These are phyloP conservation scores for Glycine latifolia DNA, from an alignment of 306 rosid genomes.

Conservation along the genomic window DNA sequence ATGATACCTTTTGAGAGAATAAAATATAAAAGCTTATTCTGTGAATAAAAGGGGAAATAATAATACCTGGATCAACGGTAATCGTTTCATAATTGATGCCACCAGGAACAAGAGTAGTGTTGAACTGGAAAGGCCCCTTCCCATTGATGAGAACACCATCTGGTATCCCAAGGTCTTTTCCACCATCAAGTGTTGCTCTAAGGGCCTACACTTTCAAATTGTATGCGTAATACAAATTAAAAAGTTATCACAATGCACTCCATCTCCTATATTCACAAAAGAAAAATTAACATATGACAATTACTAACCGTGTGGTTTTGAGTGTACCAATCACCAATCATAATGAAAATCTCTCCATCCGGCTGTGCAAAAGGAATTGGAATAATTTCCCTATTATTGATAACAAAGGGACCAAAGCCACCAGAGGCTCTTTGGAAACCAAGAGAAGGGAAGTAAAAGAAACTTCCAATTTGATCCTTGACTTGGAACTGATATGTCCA, in stretches of 20 bases:
- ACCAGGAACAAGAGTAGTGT: slow-evolving; percentile 74
- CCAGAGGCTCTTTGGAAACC: slow-evolving; percentile 87
- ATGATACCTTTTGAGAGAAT: background rate
- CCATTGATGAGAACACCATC: slow-evolving; percentile 97
- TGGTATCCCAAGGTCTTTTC: slow-evolving; percentile 80
- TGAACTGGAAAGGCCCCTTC: slow-evolving; percentile 88
- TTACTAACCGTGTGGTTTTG: slow-evolving; percentile 71
- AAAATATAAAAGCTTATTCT: background rate
- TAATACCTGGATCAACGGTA: slow-evolving; percentile 77
- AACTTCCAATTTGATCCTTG: slow-evolving; percentile 98
- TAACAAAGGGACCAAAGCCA: slow-evolving; percentile 81
- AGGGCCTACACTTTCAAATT: slow-evolving; percentile 58
- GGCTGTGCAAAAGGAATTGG: slow-evolving; percentile 76
- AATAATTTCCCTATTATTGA: slow-evolving; percentile 66
- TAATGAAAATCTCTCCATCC: slow-evolving; percentile 70
- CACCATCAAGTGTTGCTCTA: slow-evolving; percentile 66
- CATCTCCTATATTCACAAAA: slow-evolving; percentile 21
- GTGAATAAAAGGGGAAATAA: background rate
- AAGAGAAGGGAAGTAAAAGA: slow-evolving; percentile 84
- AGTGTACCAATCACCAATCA: slow-evolving; percentile 89
- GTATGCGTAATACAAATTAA: background rate
- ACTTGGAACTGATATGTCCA: slow-evolving; percentile 95
- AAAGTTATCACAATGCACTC: slow-evolving; percentile 24
- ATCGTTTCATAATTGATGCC: slow-evolving; percentile 67
- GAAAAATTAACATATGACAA: background rate